A percentile compares a stretch with the other conserved stretches of the same genome.
Evolutionary conservation across 148 eudicot genomes (phyloP).

Genomic region (Camellia granthamiana): DNA sequence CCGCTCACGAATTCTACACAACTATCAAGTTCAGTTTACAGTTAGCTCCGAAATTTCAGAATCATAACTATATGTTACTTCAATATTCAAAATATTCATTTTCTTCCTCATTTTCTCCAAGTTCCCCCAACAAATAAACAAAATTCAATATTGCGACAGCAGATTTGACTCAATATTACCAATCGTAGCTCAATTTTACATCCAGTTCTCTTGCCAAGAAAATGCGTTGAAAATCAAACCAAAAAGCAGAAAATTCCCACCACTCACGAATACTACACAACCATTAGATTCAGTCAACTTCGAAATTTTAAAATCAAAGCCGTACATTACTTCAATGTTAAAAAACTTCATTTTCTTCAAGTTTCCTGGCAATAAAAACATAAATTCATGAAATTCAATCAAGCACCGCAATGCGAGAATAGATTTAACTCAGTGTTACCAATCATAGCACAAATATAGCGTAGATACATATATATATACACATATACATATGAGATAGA

Average conservation of each 20-base stretch:
- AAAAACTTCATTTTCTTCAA: neutral
- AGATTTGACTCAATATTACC: constrained; percentile 28
- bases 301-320: neutral
- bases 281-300: neutral
- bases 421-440: constrained; percentile 21
- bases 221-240: neutral
- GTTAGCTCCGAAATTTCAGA: neutral
- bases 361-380: neutral
- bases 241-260: neutral
- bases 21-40: neutral
- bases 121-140: neutral
- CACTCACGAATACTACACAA: neutral
- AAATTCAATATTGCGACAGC: neutral
- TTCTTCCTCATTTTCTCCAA: too few relatives aligned
- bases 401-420: neutral
- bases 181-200: neutral
- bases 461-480: neutral
- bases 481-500: neutral
- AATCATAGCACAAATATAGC: neutral
- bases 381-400: neutral
- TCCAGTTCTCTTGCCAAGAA: neutral
- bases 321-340: neutral
- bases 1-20: neutral
- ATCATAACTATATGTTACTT: neutral
- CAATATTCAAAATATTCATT: neutral